Base-by-base conservation (phyloP, 2,329 filamentous ascomycete species). In the Ophiocordyceps robertsii region DNA sequence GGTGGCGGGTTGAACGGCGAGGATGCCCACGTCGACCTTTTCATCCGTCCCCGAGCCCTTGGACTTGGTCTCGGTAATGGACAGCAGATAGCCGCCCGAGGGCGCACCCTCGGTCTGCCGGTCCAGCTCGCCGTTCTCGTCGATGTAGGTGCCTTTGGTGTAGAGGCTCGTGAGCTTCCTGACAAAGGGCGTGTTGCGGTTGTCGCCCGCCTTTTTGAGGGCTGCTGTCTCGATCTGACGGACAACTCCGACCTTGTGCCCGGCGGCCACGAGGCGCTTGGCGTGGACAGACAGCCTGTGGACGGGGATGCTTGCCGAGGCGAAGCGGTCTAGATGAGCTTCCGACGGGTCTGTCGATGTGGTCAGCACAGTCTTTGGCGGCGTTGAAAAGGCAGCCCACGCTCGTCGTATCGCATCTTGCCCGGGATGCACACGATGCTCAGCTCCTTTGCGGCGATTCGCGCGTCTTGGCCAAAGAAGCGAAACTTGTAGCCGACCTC, bases 401-500 rank as follows among this genome's bases (percentile, higher is more conserved):
- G 87, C 58, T 96, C 90, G 57, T 98, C 90, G 55, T 89, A 98
- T 55, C 90, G 76, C 60, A 90, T 79, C 57, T 95, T 96, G 31
- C 92, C 92, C 0, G 92, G 90, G 52, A 98, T 95, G 59, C 92
- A 98, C 33, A 98, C 84, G 51, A 98, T 95, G 46, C 87, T 84
- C 39, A 98, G 70, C 58, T 90, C 87, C 60, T 90, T 94, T 12
- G 89, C 85, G 5, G 90, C 92, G 42, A 79, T 76, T 42, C 88
- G 77, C 9, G 92, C 92, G 66, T 98, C 92, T 55, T 96, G 90
- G 11, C 92, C 92, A 56, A 95, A 95, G 66, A 98, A 95, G 30
- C 84, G 81, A 64, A 94, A 98, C 59, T 98, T 98, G 66, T 98
- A 98, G 40, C 92, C 92, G 9, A 96, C 92, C 59, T 98, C 90